Percentiles rank a stretch among this genome's conserved stretches.
Conservation (phyloP, 495 filamentous ascomycete genomes). For the Zalerion maritima region DNA sequence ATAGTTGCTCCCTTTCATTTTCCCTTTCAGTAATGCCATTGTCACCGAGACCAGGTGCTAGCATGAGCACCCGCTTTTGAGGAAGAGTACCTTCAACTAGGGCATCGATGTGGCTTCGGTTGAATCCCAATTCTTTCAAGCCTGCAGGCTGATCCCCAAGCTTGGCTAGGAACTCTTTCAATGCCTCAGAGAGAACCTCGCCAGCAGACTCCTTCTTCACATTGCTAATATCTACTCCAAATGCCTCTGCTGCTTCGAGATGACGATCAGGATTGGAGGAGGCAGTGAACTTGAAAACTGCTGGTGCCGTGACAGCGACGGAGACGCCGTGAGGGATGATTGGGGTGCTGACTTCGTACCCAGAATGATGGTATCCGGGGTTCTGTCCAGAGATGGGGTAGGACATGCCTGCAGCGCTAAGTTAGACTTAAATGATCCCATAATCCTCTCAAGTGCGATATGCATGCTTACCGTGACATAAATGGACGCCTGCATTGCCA, state of each 20-base stretch:
- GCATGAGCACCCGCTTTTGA: conserved; percentile 76
- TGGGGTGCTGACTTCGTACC: conserved; percentile 57
- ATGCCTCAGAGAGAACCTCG: conserved; percentile 67
- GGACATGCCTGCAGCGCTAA: conserved; percentile 49
- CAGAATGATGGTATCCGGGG: conserved; percentile 71
- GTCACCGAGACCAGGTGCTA: conserved; percentile 68
- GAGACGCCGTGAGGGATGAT: conserved; percentile 94
- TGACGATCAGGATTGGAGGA: conserved; percentile 85
- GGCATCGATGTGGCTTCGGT: conserved; percentile 51
- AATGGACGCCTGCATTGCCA: conserved; percentile 91
- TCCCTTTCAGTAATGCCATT: conserved; percentile 51
- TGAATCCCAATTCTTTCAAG: conserved; percentile 71
- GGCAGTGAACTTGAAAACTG: conserved; percentile 86
- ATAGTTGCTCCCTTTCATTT: conserved; percentile 38
- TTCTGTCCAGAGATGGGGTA: conserved; percentile 94
- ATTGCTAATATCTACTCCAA: conserved; percentile 75
- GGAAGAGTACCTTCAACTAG: conserved; percentile 91
- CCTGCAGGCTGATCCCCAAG: conserved; percentile 85
- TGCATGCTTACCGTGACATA: conserved; percentile 58
- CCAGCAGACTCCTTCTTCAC: conserved; percentile 80
- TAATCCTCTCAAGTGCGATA: too few species aligned
- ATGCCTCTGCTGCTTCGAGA: conserved; percentile 72
- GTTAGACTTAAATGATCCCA: not conserved
- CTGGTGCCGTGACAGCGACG: conserved; percentile 86
- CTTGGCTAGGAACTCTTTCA: conserved; percentile 61